A percentile compares a stretch with the other conserved stretches of the same genome.
Conservation (phyloP, 768 basidiomycete genomes). For the Psilocybe tampanensis region DNA sequence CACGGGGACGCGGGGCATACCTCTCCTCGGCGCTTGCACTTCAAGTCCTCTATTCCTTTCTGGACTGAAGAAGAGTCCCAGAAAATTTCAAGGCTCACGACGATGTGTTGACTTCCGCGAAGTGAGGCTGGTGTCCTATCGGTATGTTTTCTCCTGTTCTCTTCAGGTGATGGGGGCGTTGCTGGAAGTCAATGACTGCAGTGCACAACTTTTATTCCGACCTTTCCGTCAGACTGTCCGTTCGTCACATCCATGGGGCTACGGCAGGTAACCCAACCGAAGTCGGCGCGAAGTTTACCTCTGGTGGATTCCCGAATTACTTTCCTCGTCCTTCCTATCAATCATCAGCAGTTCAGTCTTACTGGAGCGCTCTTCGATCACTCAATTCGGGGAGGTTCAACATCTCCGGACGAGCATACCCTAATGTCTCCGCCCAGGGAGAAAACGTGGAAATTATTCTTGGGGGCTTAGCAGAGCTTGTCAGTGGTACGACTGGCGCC, state of each 20-base stretch:
- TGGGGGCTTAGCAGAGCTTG: constrained; percentile 34
- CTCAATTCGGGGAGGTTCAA: constrained; percentile 51
- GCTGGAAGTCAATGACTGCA: constrained; percentile 29
- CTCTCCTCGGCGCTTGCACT: too few relatives aligned
- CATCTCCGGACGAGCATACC: constrained; percentile 47
- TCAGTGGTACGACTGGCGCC: constrained; percentile 53
- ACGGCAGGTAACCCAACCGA: constrained; percentile 43
- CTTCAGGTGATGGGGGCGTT: constrained; percentile 62
- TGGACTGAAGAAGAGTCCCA: too few relatives aligned
- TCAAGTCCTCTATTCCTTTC: too few relatives aligned
- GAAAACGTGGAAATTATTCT: constrained; percentile 28
- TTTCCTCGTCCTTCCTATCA: constrained; percentile 42
- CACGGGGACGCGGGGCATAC: too few relatives aligned
- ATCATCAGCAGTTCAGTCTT: constrained; percentile 35
- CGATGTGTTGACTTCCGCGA: too few relatives aligned
- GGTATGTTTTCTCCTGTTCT: too few relatives aligned
- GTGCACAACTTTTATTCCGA: constrained; percentile 23
- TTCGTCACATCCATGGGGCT: constrained; percentile 53
- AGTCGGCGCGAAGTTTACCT: constrained; percentile 42
- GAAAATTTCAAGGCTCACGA: too few relatives aligned
- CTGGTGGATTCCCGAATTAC: constrained; percentile 52
- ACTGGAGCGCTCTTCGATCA: constrained; percentile 37
- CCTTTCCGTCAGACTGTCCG: constrained; percentile 40
- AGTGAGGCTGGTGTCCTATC: too few relatives aligned
- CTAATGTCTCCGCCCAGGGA: constrained; percentile 54